Evolutionary conservation across 768 basidiomycete species (phyloP), one percentile per base, ranked within the genome.

Genomic region (Lentinula guzmanii): DNA sequence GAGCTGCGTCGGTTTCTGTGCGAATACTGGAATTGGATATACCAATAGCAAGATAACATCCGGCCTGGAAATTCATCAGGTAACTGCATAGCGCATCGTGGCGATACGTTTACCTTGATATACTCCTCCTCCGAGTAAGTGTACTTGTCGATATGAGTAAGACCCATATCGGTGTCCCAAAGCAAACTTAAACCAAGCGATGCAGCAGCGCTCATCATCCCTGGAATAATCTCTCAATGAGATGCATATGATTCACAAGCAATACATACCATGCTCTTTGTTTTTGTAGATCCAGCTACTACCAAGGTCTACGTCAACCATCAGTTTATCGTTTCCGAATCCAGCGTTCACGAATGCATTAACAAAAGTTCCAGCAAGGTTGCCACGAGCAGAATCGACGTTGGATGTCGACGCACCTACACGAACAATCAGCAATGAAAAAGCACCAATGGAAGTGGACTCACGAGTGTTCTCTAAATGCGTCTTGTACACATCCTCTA

Each of bases 241-340:
- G 21, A 34, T 10, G 61, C 0, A 37, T 6, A 10, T 28, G 46
- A 15, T 9, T 42, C 55, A n/a, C 45, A 33, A 15, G 0, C 5
- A 52, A 28, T 13, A 70, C 80, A 21, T 61, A 88, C 95, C 97
- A 64, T 97, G 93, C 58, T 98, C 96, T 76, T 98, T 98, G 80
- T 98, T 98, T 83, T 98, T 98, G 81, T 98, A 99, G 61, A 99
- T 93, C 95, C 95, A 99, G 68, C 93, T 95, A 73, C 86, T 92
- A 13, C 97, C 96, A 69, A 97, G 95, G 62, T 94, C 91, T 1
- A 95, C 96, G 70, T 89, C 90, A 5, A 95, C 94, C 93, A 99
- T 96, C 58, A 99, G 83, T 72, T 97, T 98, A 73, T 99, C 97
- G 71, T 99, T 99, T 24, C 94, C 95, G 69, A 95, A 99, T 0